Evolutionary conservation across 805 yeast genomes (phyloP).

Genomic region (Pichia pseudocactophila): DNA sequence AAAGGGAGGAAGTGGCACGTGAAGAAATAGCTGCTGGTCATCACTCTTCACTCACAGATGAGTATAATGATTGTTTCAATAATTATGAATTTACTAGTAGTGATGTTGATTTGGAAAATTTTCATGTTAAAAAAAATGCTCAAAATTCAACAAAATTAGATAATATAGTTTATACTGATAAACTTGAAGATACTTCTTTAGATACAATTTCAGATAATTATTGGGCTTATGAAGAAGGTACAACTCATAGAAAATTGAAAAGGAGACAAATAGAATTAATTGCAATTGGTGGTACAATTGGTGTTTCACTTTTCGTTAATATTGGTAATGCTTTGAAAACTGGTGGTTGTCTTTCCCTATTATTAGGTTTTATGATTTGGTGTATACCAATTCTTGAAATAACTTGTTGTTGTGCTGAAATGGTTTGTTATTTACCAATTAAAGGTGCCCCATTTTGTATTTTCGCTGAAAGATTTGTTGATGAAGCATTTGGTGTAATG

Average conservation of each 20-base stretch:
- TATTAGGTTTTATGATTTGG: constrained; percentile 34
- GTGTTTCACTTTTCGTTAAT: constrained; percentile 36
- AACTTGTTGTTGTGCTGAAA: constrained; percentile 36
- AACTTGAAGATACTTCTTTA: background rate
- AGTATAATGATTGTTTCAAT: constrained; percentile 10
- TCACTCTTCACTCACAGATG: background rate
- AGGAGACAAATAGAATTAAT: constrained; percentile 69
- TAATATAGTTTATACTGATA: background rate
- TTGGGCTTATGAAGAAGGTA: constrained; percentile 10
- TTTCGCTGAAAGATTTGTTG: constrained; percentile 39
- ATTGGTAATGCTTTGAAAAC: constrained; percentile 32
- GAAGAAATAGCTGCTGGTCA: too few species aligned
- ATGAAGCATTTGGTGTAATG: constrained; percentile 35
- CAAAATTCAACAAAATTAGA: background rate
- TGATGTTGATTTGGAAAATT: constrained; percentile 1
- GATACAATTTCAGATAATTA: constrained; percentile 1
- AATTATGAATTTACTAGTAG: constrained; percentile 5
- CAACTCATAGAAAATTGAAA: constrained; percentile 29
- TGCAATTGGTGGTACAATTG: constrained; percentile 54
- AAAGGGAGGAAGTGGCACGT: too few species aligned
- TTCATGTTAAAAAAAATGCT: background rate
- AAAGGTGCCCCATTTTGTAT: constrained; percentile 36
- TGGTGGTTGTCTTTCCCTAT: constrained; percentile 34
- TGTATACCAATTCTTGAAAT: constrained; percentile 34
- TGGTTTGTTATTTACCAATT: constrained; percentile 37